Evolutionary conservation across 371 early-diverging fungal genomes (phyloP).

Genomic region (Funneliformis caledonium): DNA sequence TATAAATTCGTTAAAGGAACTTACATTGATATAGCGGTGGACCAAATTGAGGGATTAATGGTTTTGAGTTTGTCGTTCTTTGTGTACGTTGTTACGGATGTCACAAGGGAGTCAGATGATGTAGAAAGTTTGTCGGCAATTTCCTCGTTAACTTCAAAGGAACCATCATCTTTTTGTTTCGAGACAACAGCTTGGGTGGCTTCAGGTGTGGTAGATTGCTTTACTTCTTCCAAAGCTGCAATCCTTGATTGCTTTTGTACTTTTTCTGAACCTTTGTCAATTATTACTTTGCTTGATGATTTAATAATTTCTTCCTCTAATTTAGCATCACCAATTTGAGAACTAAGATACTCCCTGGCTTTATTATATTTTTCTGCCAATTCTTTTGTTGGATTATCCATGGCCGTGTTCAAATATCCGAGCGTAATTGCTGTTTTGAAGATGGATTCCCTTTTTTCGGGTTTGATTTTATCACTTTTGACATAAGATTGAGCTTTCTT

Average conservation of each 20-base stretch:
- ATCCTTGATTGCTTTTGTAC: not conserved
- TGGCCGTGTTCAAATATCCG: not conserved
- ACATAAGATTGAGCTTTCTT: not conserved
- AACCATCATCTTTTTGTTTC: conserved; percentile 9
- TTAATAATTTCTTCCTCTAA: conserved; percentile 9
- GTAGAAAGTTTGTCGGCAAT: not conserved
- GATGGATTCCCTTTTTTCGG: not conserved
- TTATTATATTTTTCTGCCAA: not conserved
- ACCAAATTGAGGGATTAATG: not conserved
- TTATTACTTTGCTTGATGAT: conserved; percentile 17
- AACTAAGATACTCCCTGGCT: conserved; percentile 10
- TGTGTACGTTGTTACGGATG: not conserved
- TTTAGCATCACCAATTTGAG: conserved; percentile 2
- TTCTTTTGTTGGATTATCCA: not conserved
- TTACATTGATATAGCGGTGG: not conserved
- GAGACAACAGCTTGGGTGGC: not conserved
- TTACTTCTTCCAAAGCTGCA: not conserved
- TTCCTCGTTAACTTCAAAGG: not conserved
- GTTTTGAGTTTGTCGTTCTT: not conserved
- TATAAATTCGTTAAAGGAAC: no score
- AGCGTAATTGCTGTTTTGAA: not conserved
- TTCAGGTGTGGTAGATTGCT: not conserved
- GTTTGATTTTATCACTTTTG: conserved; percentile 10
- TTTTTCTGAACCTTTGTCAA: conserved; percentile 9
- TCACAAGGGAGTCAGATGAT: not conserved